Evolutionary conservation across 2,329 filamentous ascomycete genomes (phyloP), one percentile per base, ranked within the genome.

Genomic region (Simplicillium sp.): DNA sequence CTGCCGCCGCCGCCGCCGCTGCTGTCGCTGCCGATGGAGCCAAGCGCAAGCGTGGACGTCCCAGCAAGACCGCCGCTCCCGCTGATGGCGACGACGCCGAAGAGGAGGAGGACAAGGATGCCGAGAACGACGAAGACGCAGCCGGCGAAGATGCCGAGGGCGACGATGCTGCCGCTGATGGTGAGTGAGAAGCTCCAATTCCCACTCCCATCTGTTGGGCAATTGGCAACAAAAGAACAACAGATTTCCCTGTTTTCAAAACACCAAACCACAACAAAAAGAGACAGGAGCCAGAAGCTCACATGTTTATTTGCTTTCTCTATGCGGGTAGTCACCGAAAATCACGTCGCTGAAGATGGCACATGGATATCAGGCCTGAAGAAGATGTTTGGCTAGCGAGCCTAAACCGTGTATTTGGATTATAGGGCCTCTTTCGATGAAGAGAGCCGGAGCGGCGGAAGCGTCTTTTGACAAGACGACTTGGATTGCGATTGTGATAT

Each of bases 331-430:
- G 20, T 25, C 9, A 25, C 20, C 36, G 17, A 38, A 37, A 20
- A 37, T 14, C 41, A 43, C 18, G 41, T 36, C 29, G 50, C 37
- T 34, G 43, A 51, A 36, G 53, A 57, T 55, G 56, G 59, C 44
- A 46, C 46, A 11, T 54, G 45, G 48, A 38, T 49, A 41, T 45
- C 49, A 11, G 47, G 43, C 38, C 35, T 48, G 31, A 48, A 46
- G 45, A 50, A 41, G 34, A 47, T 50, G 32, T 53, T 56, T 57
- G 29, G 47, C 55, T 59, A 25, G 20, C 20, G 46, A 59, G 54
- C 12, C 33, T 13, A 15, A 16, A 34, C 33, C 29, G 34, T 53
- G 50, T 47, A 46, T 43, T 45, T 48, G 29, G 53, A 49, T 33
- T 43, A 49, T 16, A n/a, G n/a, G 20, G 20, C 9, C 5, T 25